These are phyloP conservation scores for Amanita pseudoporphyria DNA, from an alignment of 768 basidiomycete species.

Conservation along the genomic window DNA sequence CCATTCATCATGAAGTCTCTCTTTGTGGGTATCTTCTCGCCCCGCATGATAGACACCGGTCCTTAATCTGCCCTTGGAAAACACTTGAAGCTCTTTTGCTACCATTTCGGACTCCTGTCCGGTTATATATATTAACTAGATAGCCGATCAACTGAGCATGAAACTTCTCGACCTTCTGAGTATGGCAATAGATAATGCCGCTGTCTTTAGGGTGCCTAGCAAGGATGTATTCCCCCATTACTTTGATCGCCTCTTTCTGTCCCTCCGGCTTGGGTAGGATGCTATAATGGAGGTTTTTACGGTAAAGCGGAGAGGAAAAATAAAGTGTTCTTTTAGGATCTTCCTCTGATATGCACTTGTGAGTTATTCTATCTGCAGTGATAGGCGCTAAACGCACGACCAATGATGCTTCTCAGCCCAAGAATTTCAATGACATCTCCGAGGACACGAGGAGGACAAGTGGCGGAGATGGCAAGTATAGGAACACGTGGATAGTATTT, in stretches of 20 bases:
- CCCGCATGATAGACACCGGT: slow-evolving; percentile 78
- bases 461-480: slow-evolving; percentile 78
- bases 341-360: slow-evolving; percentile 25
- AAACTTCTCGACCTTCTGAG: slow-evolving; percentile 46
- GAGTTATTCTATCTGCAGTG: not conserved
- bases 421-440: slow-evolving; percentile 68
- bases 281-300: slow-evolving; percentile 79
- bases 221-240: slow-evolving; percentile 67
- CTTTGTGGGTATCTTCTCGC: slow-evolving; percentile 59
- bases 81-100: slow-evolving; percentile 45
- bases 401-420: slow-evolving; percentile 46
- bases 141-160: not conserved
- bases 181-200: slow-evolving; percentile 88
- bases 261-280: slow-evolving; percentile 66
- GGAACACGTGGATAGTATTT: slow-evolving; percentile 70
- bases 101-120: slow-evolving; percentile 71
- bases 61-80: slow-evolving; percentile 55
- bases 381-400: slow-evolving; percentile 29
- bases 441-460: slow-evolving; percentile 72
- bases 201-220: slow-evolving; percentile 55
- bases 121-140: too few species aligned
- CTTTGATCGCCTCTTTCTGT: slow-evolving; percentile 37
- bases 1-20: slow-evolving; percentile 70
- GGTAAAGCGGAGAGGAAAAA: slow-evolving; percentile 75
- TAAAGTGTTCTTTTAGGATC: slow-evolving; percentile 64